Base-by-base conservation (phyloP, 768 basidiomycete genomes). In the Crepidotus variabilis region DNA sequence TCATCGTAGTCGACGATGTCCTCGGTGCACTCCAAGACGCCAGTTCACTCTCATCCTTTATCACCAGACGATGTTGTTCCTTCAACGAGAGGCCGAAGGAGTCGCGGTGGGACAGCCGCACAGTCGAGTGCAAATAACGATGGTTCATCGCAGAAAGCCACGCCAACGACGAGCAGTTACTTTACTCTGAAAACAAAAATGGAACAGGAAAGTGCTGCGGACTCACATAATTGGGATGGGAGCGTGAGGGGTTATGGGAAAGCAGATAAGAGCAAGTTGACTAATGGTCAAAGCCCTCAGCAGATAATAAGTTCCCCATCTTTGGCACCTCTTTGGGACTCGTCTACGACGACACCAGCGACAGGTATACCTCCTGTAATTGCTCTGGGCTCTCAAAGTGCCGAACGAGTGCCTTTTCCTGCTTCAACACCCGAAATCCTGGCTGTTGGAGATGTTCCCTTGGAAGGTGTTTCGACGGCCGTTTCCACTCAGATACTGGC, bases 31-130 rank as follows among this genome's bases (percentile, higher is more conserved):
- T 57, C 63, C 45, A 78, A 77, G 67, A 86, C 81, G 6, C 83
- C 84, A 21, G 86, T 87, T 20, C 75, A 91, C 58, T 82, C 82
- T 0, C 90, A 92, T 64, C 90, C 90, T 35, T 80, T 92, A 21
- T 83, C 81, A 2, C 76, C 76, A 7, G 87, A 88, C 32, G 81
- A 85, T 32, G 61, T 43, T 43, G 39, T 61, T 22, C 68, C 76
- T 16, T 66, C 78, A 0, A 64, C 75, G 8, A 71, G 75, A 63
- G 75, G 78, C 22, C 80, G 86, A 52, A 75, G 81, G 47, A 73
- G 67, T 57, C 82, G 84, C 51, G 68, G 71, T 50, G 33, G 57
- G 1, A 50, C 34, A 23, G 20, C 33, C 6, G 47, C 36, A 3
- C 21, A 28, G 33, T 23, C 51, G 22, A 55, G 46, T n/a, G 56